Conservation (phyloP, 2,329 filamentous ascomycete genomes). For the Aureobasidium sp. region DNA sequence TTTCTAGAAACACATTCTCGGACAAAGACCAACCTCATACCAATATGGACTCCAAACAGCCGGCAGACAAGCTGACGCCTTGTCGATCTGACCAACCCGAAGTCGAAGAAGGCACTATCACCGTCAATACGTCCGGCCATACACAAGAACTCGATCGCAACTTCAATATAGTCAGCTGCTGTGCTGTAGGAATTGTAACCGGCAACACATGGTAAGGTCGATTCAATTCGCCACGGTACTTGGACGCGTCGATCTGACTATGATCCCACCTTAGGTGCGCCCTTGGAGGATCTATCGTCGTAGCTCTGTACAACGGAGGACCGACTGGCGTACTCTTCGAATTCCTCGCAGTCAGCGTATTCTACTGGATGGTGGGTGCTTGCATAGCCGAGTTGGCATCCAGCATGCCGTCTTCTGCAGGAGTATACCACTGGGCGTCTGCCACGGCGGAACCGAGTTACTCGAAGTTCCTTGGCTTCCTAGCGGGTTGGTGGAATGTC, state of each 20-base stretch:
- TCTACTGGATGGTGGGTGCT: conserved; percentile 44
- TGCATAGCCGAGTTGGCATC: conserved; percentile 44
- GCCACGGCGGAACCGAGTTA: conserved; percentile 40
- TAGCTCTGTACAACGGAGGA: conserved; percentile 40
- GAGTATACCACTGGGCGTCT: conserved; percentile 47
- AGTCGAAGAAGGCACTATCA: conserved; percentile 10
- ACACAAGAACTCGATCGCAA: conserved; percentile 44
- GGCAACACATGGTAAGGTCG: conserved; percentile 6
- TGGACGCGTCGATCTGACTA: conserved; percentile 26
- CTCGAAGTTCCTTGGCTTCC: conserved; percentile 41
- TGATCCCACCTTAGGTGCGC: conserved; percentile 31
- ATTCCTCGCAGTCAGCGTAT: conserved; percentile 41
- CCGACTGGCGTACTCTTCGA: conserved; percentile 40
- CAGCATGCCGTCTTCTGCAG: conserved; percentile 28
- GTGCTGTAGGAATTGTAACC: conserved; percentile 31
- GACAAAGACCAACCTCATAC: background rate
- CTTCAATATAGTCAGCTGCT: conserved; percentile 34
- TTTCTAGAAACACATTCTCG: background rate
- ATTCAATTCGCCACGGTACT: background rate
- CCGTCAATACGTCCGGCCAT: conserved; percentile 43
- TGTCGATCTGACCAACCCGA: background rate
- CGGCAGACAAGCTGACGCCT: background rate
- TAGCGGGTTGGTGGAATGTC: conserved; percentile 35
- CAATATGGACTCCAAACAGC: conserved; percentile 6
- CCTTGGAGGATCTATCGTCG: conserved; percentile 34